These are phyloP conservation scores for Sugiyamaella marilandica DNA, from an alignment of 805 yeast species.

Conservation along the genomic window DNA sequence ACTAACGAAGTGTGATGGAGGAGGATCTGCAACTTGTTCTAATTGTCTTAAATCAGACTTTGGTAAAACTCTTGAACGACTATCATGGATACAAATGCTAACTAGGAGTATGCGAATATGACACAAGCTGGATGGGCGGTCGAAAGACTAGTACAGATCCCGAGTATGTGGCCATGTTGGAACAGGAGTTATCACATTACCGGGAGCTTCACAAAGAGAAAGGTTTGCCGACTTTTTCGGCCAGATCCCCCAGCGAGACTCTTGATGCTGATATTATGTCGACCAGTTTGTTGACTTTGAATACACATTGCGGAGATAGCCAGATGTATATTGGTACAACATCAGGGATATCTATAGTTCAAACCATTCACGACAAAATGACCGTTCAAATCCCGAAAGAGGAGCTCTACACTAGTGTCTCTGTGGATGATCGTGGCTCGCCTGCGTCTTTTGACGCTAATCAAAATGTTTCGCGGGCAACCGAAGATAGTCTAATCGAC, in stretches of 20 bases:
- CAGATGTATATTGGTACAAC: conserved; percentile 10
- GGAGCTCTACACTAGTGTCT: conserved; percentile 9
- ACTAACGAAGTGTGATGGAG: not conserved
- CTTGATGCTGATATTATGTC: not conserved
- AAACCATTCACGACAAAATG: conserved; percentile 14
- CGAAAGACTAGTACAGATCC: not conserved
- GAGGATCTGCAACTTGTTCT: not conserved
- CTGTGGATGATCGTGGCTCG: not conserved
- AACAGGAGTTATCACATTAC: not conserved
- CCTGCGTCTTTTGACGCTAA: not conserved
- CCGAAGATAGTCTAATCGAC: conserved; percentile 4
- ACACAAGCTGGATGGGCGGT: not conserved
- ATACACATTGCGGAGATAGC: conserved; percentile 2
- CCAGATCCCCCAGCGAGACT: not conserved
- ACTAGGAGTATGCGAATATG: conserved; percentile 6
- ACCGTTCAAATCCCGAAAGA: conserved; percentile 13
- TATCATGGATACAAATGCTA: conserved; percentile 4
- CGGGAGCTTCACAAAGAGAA: not conserved
- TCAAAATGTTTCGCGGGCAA: not conserved
- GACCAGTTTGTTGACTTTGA: not conserved
- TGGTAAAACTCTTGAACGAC: not conserved
- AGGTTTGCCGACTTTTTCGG: not conserved
- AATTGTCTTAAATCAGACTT: not conserved
- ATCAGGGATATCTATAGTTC: conserved; percentile 14
- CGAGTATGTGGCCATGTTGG: conserved; percentile 5